A percentile compares a stretch with the other conserved stretches of the same genome.
Conservation (phyloP, 2,329 filamentous ascomycete species). For the Didymella arachidicola region DNA sequence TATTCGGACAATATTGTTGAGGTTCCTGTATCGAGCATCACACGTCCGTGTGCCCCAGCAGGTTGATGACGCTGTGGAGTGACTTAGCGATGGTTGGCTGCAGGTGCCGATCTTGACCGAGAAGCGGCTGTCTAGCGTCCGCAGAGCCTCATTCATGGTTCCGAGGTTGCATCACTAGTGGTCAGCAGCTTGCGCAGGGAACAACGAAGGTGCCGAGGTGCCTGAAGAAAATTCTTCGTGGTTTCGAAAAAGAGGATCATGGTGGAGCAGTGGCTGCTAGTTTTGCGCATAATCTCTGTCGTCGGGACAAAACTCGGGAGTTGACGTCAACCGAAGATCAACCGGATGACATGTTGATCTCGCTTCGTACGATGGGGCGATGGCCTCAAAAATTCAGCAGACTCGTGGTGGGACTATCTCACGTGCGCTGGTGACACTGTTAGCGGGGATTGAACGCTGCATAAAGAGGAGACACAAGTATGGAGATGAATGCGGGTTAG, state of each 20-base stretch:
- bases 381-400: slow-evolving; percentile 2
- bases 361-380: slow-evolving; percentile 16
- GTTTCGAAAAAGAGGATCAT: slow-evolving; percentile 34
- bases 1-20: slow-evolving; percentile 16
- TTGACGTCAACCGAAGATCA: slow-evolving; percentile 12
- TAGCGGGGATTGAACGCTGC: slow-evolving; percentile 14
- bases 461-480: slow-evolving; percentile 10
- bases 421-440: slow-evolving; percentile 8
- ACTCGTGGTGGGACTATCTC: slow-evolving; percentile 14
- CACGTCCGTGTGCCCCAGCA: slow-evolving; percentile 13
- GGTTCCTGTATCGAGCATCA: slow-evolving; percentile 7
- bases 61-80: background rate
- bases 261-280: slow-evolving; percentile 25
- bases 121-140: slow-evolving; percentile 16
- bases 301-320: slow-evolving; percentile 24
- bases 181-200: slow-evolving; percentile 24
- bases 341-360: slow-evolving; percentile 15
- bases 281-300: slow-evolving; percentile 23
- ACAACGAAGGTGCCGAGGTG: slow-evolving; percentile 17
- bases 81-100: slow-evolving; percentile 18
- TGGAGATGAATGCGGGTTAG: slow-evolving; percentile 12
- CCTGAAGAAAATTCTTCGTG: slow-evolving; percentile 27
- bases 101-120: slow-evolving; percentile 37
- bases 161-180: slow-evolving; percentile 37
- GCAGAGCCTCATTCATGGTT: slow-evolving; percentile 26